A percentile compares a stretch with the other conserved stretches of the same genome.
Conservation (phyloP, 495 filamentous ascomycete species). For the Trichoderma reesei region DNA sequence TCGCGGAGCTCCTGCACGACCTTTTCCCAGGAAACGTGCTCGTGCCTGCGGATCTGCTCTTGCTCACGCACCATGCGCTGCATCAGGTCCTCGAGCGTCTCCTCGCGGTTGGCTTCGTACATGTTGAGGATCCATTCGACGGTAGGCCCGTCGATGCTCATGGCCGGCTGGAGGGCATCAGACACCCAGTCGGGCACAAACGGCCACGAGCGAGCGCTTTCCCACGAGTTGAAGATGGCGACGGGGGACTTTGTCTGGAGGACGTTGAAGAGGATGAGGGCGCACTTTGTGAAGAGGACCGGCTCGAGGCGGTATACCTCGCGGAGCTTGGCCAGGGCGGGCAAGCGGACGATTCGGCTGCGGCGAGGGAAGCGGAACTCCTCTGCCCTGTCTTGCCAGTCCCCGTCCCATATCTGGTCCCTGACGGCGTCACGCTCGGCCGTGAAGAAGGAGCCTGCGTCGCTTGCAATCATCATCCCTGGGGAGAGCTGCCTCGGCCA, state of each 20-base stretch:
- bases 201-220: slow-evolving; percentile 19
- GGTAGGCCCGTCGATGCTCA: slow-evolving; percentile 19
- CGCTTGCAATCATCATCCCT: slow-evolving; percentile 16
- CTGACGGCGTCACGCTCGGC: slow-evolving; percentile 6
- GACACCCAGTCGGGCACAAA: slow-evolving; percentile 17
- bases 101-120: slow-evolving; percentile 10
- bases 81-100: slow-evolving; percentile 13
- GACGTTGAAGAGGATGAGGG: slow-evolving; percentile 17
- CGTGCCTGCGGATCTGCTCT: slow-evolving; percentile 12
- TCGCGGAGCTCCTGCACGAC: slow-evolving; percentile 16
- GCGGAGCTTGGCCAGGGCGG: slow-evolving; percentile 9
- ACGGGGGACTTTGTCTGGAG: slow-evolving; percentile 14
- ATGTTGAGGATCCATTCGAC: slow-evolving; percentile 17
- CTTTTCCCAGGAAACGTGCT: slow-evolving; percentile 16
- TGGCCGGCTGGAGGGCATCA: slow-evolving; percentile 15
- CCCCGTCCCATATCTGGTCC: slow-evolving; percentile 12
- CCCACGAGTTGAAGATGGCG: slow-evolving; percentile 17
- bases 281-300: slow-evolving; percentile 17
- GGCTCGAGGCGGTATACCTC: slow-evolving; percentile 10
- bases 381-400: slow-evolving; percentile 11
- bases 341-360: slow-evolving; percentile 10
- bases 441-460: background rate
- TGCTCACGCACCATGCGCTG: slow-evolving; percentile 12
- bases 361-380: slow-evolving; percentile 16
- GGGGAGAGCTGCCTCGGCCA: slow-evolving; percentile 15